Conservation (phyloP, 75 land plant species). For the Cunninghamia lanceolata region DNA sequence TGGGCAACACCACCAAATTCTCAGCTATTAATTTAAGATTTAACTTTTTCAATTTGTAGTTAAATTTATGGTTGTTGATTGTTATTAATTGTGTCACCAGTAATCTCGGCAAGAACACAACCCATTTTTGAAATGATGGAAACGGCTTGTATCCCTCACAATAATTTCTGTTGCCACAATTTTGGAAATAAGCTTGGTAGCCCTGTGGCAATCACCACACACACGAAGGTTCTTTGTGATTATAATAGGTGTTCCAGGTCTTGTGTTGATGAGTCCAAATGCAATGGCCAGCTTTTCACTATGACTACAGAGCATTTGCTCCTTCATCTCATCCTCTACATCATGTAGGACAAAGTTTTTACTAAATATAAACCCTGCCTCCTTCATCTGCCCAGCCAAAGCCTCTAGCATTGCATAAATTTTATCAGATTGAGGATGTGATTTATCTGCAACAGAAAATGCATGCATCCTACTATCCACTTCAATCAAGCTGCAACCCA, state of each 20-base stretch:
- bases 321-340: slow-evolving; percentile 49
- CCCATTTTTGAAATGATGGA: slow-evolving; percentile 19
- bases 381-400: slow-evolving; percentile 7
- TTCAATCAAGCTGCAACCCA: not conserved
- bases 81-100: slow-evolving; percentile 11
- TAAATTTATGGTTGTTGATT: not conserved
- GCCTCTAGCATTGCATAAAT: not conserved
- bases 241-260: slow-evolving; percentile 2
- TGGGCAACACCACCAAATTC: not conserved
- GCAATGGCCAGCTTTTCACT: slow-evolving; percentile 22
- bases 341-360: slow-evolving; percentile 36
- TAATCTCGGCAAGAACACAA: slow-evolving; percentile 20
- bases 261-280: slow-evolving; percentile 15
- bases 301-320: slow-evolving; percentile 29
- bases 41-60: not conserved
- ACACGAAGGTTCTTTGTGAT: slow-evolving; percentile 22
- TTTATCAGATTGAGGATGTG: slow-evolving; percentile 4
- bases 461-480: slow-evolving; percentile 3
- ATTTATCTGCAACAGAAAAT: slow-evolving; percentile 3
- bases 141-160: slow-evolving; percentile 15
- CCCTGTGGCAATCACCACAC: slow-evolving; percentile 15
- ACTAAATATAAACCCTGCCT: not conserved
- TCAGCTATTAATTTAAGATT: not conserved
- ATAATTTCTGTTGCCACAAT: slow-evolving; percentile 14
- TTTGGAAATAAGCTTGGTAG: slow-evolving; percentile 9